Conservation (phyloP, 768 basidiomycete genomes). For the Mycena filopes region DNA sequence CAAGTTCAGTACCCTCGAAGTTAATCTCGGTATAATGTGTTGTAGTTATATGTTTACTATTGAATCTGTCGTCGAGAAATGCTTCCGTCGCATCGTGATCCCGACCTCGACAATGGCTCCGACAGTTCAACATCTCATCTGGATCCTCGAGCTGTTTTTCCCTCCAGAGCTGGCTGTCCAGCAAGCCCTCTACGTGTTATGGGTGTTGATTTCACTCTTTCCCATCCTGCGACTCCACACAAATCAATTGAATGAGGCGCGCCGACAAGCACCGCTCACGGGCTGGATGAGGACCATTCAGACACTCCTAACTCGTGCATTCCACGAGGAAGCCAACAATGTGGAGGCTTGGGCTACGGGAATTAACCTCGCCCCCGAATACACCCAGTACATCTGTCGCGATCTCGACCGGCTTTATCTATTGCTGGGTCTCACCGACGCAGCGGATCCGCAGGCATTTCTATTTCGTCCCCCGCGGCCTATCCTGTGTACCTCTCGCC, state of each 20-base stretch:
- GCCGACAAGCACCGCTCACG: background rate
- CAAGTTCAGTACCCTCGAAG: background rate
- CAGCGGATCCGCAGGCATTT: background rate
- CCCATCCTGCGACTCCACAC: conserved; percentile 13
- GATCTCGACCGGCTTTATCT: conserved; percentile 11
- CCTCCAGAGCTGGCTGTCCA: conserved; percentile 10
- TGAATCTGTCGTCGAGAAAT: background rate
- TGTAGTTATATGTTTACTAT: background rate
- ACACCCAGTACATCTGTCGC: conserved; percentile 6
- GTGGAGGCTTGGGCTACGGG: conserved; percentile 8
- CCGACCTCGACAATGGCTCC: background rate
- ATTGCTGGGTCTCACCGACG: background rate
- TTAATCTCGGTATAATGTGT: background rate
- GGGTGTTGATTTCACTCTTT: conserved; percentile 12
- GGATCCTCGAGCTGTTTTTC: conserved; percentile 18
- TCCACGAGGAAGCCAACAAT: background rate
- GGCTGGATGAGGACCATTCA: conserved; percentile 13
- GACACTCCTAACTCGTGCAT: background rate
- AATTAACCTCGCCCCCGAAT: background rate
- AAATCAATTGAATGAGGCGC: conserved; percentile 9
- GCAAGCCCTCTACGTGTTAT: conserved; percentile 7
- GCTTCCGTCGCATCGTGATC: background rate
- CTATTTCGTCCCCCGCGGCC: background rate
- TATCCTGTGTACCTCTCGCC: background rate
- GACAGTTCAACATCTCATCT: background rate